Percentiles rank a stretch among this genome's conserved stretches.
Conservation (phyloP, 2,329 filamentous ascomycete species). For the Sporothrix pallida region DNA sequence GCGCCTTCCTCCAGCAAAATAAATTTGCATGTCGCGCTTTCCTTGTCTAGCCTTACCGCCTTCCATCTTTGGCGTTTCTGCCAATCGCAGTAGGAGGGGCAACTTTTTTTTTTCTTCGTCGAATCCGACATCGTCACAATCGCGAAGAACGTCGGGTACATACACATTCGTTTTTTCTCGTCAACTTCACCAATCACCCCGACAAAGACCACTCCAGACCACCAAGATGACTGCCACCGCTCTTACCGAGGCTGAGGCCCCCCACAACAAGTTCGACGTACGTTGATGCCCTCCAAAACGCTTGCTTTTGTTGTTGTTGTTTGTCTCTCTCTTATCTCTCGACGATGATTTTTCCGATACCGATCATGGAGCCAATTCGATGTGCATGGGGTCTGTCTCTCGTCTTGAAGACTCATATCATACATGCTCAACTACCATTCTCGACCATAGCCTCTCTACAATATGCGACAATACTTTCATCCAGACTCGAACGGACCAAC, state of each 20-base stretch:
- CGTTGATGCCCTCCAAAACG: neutral
- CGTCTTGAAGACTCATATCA: no score
- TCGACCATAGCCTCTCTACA: no score
- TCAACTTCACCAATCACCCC: neutral
- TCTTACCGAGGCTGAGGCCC: constrained; percentile 29
- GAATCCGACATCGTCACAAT: constrained; percentile 7
- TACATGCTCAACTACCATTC: no score
- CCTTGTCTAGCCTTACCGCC: no score
- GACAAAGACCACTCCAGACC: neutral
- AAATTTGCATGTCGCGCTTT: no score
- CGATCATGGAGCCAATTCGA: neutral
- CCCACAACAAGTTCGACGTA: constrained; percentile 34
- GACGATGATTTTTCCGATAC: neutral
- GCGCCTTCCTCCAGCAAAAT: no score
- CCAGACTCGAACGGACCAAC: no score
- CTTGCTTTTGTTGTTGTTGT: neutral
- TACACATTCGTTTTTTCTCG: constrained; percentile 1
- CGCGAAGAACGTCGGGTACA: neutral
- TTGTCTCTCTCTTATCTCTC: neutral
- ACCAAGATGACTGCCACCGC: constrained; percentile 27
- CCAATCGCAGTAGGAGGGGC: no score
- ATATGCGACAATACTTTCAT: no score
- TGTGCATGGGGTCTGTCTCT: no score
- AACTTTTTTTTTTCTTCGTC: no score
- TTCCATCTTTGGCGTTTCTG: no score